These are phyloP conservation scores for Kodamaea sagamina DNA, from an alignment of 805 yeast genomes.

Conservation along the genomic window DNA sequence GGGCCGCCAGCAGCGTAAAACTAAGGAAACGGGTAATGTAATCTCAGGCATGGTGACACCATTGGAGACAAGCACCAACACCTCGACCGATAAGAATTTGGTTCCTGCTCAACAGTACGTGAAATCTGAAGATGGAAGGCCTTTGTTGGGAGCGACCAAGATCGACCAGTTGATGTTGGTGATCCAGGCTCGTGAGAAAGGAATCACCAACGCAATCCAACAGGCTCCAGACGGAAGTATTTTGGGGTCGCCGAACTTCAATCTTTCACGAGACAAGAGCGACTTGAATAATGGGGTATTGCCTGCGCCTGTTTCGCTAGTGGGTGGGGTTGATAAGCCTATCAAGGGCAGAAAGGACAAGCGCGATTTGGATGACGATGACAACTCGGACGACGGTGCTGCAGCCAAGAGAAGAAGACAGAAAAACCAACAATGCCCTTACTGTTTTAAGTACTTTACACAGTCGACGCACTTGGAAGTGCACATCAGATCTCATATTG, in stretches of 20 bases:
- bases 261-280: constrained; percentile 15
- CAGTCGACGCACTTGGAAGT: constrained; percentile 93
- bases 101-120: constrained; percentile 50
- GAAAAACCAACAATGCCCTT: constrained; percentile 69
- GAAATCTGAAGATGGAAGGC: constrained; percentile 62
- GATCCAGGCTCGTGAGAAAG: constrained; percentile 83
- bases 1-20: constrained; percentile 4
- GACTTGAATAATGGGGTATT: constrained; percentile 48
- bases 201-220: constrained; percentile 62
- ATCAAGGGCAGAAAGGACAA: constrained; percentile 29
- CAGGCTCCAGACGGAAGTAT: constrained; percentile 72
- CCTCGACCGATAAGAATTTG: constrained; percentile 24
- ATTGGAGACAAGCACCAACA: constrained; percentile 6
- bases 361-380: constrained; percentile 23
- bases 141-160: constrained; percentile 80
- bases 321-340: constrained; percentile 80
- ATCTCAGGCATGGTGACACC: constrained; percentile 10
- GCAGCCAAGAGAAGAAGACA: constrained; percentile 23
- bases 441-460: constrained; percentile 77
- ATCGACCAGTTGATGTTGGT: constrained; percentile 90
- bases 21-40: constrained; percentile 7
- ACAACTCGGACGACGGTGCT: constrained; percentile 21
- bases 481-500: constrained; percentile 84
- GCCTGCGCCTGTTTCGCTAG: constrained; percentile 57
- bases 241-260: constrained; percentile 41